Percentiles rank a stretch among this genome's conserved stretches.
Conservation (phyloP, 1,139 yeast genomes). For the Diutina siamensis region DNA sequence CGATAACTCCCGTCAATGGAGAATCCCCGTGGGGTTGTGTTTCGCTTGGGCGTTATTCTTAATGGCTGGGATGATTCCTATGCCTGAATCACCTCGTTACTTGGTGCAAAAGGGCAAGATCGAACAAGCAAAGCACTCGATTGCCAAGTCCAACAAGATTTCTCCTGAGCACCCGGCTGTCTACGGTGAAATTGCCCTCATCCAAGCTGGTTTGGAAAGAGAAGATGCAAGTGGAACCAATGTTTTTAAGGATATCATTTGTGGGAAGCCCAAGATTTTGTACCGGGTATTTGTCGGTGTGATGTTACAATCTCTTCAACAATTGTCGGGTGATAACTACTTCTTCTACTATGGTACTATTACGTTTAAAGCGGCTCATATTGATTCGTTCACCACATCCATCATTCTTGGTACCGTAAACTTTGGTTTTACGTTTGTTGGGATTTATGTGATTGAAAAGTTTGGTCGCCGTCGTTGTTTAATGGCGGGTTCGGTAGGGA, state of each 20-base stretch:
- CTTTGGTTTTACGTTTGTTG: conserved; percentile 61
- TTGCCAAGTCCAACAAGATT: conserved; percentile 39
- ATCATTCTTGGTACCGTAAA: conserved; percentile 71
- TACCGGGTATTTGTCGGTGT: conserved; percentile 58
- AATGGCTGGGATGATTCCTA: conserved; percentile 39
- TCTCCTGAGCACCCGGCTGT: conserved; percentile 49
- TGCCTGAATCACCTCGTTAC: conserved; percentile 59
- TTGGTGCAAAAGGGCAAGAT: conserved; percentile 25
- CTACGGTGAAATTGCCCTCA: conserved; percentile 44
- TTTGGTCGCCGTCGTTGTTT: conserved; percentile 10
- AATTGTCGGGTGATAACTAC: conserved; percentile 12
- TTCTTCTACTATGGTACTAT: conserved; percentile 68
- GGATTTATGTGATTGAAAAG: conserved; percentile 37
- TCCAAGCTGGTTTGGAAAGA: conserved; percentile 51
- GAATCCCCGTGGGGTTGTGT: conserved; percentile 18
- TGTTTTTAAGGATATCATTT: conserved; percentile 47
- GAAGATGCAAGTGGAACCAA: conserved; percentile 58
- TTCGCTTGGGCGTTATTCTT: conserved; percentile 29
- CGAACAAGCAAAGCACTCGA: conserved; percentile 26
- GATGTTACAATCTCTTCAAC: conserved; percentile 11
- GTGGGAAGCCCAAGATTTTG: conserved; percentile 48
- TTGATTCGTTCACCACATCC: conserved; percentile 62
- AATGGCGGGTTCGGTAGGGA: conserved; percentile 31
- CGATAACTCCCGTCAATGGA: conserved; percentile 33
- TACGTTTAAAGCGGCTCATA: conserved; percentile 65